Conservation (phyloP, 805 yeast genomes). For the Isabelozyma heimii region DNA sequence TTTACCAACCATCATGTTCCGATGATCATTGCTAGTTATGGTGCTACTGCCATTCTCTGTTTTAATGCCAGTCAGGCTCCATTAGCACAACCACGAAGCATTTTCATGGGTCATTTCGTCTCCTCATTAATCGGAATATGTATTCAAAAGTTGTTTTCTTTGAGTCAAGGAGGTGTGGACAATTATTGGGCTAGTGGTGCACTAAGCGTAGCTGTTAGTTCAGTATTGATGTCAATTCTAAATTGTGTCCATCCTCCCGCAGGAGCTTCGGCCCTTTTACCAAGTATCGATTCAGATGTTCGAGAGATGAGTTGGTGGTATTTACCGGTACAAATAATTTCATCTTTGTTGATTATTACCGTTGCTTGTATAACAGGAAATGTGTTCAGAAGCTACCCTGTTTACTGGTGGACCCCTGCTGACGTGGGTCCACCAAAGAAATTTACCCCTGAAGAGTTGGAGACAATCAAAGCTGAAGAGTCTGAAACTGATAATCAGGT, state of each 20-base stretch:
- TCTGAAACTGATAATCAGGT: background rate
- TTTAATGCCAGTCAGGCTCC: constrained; percentile 58
- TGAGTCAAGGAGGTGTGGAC: constrained; percentile 39
- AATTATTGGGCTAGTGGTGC: constrained; percentile 60
- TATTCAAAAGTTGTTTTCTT: constrained; percentile 51
- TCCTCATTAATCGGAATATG: constrained; percentile 54
- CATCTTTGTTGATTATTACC: constrained; percentile 44
- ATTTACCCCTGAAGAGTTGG: background rate
- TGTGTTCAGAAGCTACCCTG: constrained; percentile 51
- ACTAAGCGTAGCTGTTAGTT: constrained; percentile 51
- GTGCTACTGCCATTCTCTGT: constrained; percentile 60
- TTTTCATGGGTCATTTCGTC: constrained; percentile 54
- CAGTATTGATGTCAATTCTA: constrained; percentile 50
- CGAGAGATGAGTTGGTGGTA: constrained; percentile 64
- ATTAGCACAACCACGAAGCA: constrained; percentile 62
- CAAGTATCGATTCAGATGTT: constrained; percentile 45
- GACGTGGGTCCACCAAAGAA: constrained; percentile 1
- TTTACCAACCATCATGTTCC: constrained; percentile 46
- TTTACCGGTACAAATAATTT: constrained; percentile 52
- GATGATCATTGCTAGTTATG: constrained; percentile 52
- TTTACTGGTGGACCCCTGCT: constrained; percentile 55
- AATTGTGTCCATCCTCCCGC: constrained; percentile 71
- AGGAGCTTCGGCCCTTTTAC: constrained; percentile 66
- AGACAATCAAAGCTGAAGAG: background rate
- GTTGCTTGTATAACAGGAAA: constrained; percentile 57